Evolutionary conservation across 2,329 filamentous ascomycete species (phyloP).

Genomic region (Balansia obtecta): DNA sequence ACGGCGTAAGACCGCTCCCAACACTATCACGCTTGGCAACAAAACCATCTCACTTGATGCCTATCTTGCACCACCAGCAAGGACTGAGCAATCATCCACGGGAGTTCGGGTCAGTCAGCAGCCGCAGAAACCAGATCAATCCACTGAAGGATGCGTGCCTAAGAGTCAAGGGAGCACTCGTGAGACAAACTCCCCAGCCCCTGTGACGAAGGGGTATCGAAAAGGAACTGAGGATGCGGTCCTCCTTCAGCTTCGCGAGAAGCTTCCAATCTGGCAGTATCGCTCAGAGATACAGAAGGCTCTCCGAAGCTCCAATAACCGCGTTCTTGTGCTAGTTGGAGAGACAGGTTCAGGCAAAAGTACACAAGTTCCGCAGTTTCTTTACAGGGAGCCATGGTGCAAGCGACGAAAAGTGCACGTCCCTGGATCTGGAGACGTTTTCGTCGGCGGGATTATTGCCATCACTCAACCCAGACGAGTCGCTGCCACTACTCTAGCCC

Average conservation of each 20-base stretch:
- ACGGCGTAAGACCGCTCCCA: constrained; percentile 23
- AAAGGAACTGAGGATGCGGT: constrained; percentile 17
- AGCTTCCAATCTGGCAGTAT: constrained; percentile 71
- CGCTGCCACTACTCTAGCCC: constrained; percentile 81
- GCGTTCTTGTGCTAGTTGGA: constrained; percentile 76
- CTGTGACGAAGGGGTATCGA: constrained; percentile 4
- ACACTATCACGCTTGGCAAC: constrained; percentile 32
- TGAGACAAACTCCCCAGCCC: neutral
- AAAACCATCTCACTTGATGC: constrained; percentile 37
- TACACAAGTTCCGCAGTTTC: constrained; percentile 89
- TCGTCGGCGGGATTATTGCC: constrained; percentile 69
- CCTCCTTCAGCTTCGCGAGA: constrained; percentile 40
- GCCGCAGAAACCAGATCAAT: neutral
- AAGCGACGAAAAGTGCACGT: constrained; percentile 42
- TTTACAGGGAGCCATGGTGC: constrained; percentile 72
- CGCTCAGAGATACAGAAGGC: constrained; percentile 54
- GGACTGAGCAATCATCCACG: neutral
- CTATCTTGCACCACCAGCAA: constrained; percentile 28
- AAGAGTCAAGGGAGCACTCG: neutral
- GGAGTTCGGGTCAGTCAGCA: neutral
- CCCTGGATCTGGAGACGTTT: constrained; percentile 21
- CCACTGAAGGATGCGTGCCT: neutral
- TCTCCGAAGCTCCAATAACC: constrained; percentile 41
- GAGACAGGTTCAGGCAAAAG: constrained; percentile 96
- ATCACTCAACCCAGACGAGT: constrained; percentile 92